Evolutionary conservation across 2,329 filamentous ascomycete genomes (phyloP), one percentile per base, ranked within the genome.

Genomic region (Paecilomyces sp.): DNA sequence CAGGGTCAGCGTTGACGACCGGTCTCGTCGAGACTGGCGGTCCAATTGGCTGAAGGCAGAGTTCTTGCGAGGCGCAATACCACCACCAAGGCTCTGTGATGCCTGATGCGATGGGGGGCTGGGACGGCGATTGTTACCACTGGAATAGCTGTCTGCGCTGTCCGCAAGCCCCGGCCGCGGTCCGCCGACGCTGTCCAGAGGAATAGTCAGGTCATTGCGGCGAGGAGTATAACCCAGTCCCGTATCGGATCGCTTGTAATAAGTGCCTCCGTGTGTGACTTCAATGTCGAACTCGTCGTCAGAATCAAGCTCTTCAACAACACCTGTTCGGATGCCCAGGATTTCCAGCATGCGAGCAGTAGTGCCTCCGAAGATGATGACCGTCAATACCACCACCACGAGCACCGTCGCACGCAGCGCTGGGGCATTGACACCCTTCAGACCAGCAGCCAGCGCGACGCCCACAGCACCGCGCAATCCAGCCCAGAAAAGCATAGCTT

Each of bases 401-500:
- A 99, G 81, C n/a, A 99, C 93, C 0, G 94, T 99, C 6, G 94
- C 94, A 67, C 92, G 89, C 36, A 99, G 81, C 0, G 91, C 90
- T 60, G 88, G 88, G 0, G 87, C 87, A 70, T 96, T 94, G 57
- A 87, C 85, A 54, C 92, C 94, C 0, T 85, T 88, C 54, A 99
- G 83, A 28, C 95, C 89, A 24, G 93, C 93, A 33, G 94, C 94
- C 54, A 99, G 81, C 1, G 94, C 94, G 36, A 99, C 94, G 60
- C 94, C 94, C 67, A 99, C 94, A 54, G 94, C 94, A 68, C 94
- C 94, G 63, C 94, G 90, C 31, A 99, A 82, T 28, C 94, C 94
- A 15, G 94, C 94, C 94, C 94, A 99, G 78, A 96, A 99, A n/a
- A 99, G 85, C 94, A 99, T 97, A n/a, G 90, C 92, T 75, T 97